Conservation (phyloP, 306 rosid genomes). For the Rosa chinensis region DNA sequence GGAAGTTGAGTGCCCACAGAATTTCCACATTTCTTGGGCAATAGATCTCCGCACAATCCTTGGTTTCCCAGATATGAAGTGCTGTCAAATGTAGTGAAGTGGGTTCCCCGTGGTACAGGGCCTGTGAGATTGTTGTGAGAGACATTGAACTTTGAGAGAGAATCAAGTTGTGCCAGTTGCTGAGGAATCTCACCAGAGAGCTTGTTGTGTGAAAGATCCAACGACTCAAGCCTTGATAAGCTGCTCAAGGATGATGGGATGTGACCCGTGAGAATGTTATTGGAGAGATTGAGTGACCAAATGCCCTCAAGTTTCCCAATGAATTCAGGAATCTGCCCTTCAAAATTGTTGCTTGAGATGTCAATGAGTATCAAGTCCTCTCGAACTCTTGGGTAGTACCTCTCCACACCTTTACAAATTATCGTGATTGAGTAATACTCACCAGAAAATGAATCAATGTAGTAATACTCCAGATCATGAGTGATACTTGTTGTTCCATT, state of each 20-base stretch:
- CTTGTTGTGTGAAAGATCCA: too few relatives aligned
- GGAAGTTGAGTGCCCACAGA: too few relatives aligned
- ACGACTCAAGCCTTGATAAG: not conserved
- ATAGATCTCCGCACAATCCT: constrained; percentile 18
- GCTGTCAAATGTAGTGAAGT: not conserved
- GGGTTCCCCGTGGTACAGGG: not conserved
- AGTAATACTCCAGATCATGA: too few relatives aligned
- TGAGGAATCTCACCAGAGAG: too few relatives aligned
- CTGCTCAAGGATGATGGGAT: not conserved
- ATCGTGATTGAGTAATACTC: too few relatives aligned
- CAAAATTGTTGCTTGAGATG: too few relatives aligned
- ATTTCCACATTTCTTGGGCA: not conserved
- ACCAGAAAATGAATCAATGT: accelerated
- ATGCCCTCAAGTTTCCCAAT: too few relatives aligned
- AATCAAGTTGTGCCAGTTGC: too few relatives aligned
- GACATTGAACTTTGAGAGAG: too few relatives aligned
- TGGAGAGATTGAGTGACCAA: too few relatives aligned
- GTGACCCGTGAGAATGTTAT: not conserved
- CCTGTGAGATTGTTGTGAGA: not conserved
- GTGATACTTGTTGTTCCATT: too few relatives aligned
- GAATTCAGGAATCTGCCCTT: too few relatives aligned
- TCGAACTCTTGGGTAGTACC: not conserved
- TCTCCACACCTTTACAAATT: not conserved
- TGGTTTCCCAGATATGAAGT: not conserved
- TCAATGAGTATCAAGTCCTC: not conserved